Evolutionary conservation across 2,329 filamentous ascomycete species (phyloP).

Genomic region (Cordyceps tenuipes): DNA sequence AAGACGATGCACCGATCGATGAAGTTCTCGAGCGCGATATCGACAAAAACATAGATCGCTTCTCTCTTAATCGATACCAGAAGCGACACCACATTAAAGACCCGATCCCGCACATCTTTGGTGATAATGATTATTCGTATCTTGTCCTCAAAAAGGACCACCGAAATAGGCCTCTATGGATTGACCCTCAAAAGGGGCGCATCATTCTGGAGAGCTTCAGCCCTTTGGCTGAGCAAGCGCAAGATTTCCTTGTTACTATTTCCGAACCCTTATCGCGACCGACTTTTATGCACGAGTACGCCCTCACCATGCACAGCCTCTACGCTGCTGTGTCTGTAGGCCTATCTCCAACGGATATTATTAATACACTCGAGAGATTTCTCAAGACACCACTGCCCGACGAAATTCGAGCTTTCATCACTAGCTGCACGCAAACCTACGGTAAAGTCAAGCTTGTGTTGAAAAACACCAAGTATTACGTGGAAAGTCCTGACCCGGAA

Average conservation of each 20-base stretch:
- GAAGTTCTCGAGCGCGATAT: conserved; percentile 45
- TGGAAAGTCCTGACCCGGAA: conserved; percentile 82
- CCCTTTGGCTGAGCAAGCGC: conserved; percentile 67
- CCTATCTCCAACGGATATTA: conserved; percentile 81
- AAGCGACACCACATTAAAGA: conserved; percentile 35
- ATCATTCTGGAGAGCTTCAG: conserved; percentile 91
- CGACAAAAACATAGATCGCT: conserved; percentile 51
- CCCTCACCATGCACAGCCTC: conserved; percentile 74
- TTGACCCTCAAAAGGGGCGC: conserved; percentile 68
- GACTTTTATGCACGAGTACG: conserved; percentile 79
- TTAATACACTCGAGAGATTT: conserved; percentile 77
- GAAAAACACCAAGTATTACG: conserved; percentile 88
- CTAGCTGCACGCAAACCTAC: conserved; percentile 75
- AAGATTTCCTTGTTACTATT: conserved; percentile 86
- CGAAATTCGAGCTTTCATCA: conserved; percentile 71
- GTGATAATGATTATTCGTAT: conserved; percentile 63
- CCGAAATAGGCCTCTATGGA: conserved; percentile 76
- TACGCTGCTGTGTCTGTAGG: conserved; percentile 91
- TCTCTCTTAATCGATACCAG: conserved; percentile 46
- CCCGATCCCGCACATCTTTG: conserved; percentile 38
- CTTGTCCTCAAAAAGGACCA: conserved; percentile 77
- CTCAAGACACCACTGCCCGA: conserved; percentile 82
- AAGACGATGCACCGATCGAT: conserved; percentile 43
- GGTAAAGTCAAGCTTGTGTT: conserved; percentile 93
- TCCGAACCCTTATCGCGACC: conserved; percentile 81